Conservation (phyloP, 2,329 filamentous ascomycete species). For the Rutstroemia sydowiana region DNA sequence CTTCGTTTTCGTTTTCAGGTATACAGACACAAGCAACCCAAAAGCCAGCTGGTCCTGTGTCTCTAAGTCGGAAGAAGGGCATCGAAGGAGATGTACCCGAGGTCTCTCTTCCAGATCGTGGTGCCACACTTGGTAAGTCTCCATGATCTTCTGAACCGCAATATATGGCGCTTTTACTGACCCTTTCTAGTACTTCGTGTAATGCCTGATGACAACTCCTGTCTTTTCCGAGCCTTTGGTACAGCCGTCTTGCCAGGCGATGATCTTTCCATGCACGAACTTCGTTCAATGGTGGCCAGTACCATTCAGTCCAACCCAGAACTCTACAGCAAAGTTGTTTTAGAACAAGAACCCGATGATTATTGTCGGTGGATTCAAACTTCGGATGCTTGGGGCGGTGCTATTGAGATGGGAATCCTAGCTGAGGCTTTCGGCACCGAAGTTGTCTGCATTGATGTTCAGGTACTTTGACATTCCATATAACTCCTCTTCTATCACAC, state of each 20-base stretch:
- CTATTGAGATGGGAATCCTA: constrained; percentile 80
- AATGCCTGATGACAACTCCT: constrained; percentile 96
- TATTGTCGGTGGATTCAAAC: constrained; percentile 80
- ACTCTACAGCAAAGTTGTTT: constrained; percentile 66
- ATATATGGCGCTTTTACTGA: too few species aligned
- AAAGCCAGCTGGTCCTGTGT: constrained; percentile 15
- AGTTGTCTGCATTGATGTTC: constrained; percentile 77
- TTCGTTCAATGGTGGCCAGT: constrained; percentile 71
- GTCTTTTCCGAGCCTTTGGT: constrained; percentile 84
- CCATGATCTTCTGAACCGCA: constrained; percentile 27
- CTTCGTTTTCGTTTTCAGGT: constrained; percentile 13
- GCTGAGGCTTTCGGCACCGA: constrained; percentile 80
- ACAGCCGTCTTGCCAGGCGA: constrained; percentile 60
- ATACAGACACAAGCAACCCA: constrained; percentile 1
- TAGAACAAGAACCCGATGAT: constrained; percentile 61
- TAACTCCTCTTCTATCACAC: not conserved
- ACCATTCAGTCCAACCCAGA: constrained; percentile 68
- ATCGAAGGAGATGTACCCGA: constrained; percentile 30
- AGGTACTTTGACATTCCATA: constrained; percentile 31
- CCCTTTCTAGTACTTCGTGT: constrained; percentile 62
- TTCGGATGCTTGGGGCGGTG: constrained; percentile 81
- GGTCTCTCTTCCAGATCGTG: constrained; percentile 39
- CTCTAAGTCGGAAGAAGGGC: constrained; percentile 23
- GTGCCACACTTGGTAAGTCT: constrained; percentile 44
- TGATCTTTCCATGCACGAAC: constrained; percentile 60